These are phyloP conservation scores for Polymyxa betae DNA, from an alignment of 208 protist genomes.

Conservation along the genomic window DNA sequence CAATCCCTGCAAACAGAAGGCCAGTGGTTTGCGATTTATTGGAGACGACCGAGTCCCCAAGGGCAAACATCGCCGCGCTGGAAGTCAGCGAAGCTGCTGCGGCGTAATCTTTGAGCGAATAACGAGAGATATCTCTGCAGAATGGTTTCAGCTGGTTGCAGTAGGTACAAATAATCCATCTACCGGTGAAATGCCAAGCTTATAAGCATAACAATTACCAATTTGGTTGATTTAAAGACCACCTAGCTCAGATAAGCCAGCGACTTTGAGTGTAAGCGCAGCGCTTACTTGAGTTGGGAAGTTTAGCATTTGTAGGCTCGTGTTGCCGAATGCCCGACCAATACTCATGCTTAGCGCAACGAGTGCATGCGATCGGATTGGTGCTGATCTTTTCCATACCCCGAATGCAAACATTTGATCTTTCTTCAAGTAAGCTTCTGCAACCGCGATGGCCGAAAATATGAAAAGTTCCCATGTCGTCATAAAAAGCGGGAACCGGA, in stretches of 20 bases:
- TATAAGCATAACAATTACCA: not conserved
- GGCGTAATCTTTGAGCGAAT: not conserved
- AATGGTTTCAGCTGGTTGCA: not conserved
- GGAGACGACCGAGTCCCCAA: not conserved
- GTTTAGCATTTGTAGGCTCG: not conserved
- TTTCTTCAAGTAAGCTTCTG: not conserved
- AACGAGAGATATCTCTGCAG: not conserved
- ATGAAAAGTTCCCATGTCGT: constrained; percentile 10
- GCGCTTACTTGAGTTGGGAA: constrained; percentile 39
- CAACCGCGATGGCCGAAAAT: not conserved
- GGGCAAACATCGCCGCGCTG: not conserved
- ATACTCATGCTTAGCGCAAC: constrained; percentile 17
- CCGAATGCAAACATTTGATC: too few relatives aligned
- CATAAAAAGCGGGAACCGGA: not conserved
- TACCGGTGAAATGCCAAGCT: not conserved
- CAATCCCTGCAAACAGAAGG: not conserved
- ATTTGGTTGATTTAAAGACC: constrained; percentile 48
- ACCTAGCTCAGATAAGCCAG: too few relatives aligned
- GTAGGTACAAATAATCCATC: not conserved
- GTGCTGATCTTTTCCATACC: not conserved
- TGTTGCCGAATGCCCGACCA: constrained; percentile 14
- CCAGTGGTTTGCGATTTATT: not conserved
- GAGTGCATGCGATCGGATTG: not conserved
- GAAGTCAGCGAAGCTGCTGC: constrained; percentile 13
- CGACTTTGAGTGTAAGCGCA: too few relatives aligned